Conservation (phyloP, 768 basidiomycete genomes). For the Mycena belliarum region DNA sequence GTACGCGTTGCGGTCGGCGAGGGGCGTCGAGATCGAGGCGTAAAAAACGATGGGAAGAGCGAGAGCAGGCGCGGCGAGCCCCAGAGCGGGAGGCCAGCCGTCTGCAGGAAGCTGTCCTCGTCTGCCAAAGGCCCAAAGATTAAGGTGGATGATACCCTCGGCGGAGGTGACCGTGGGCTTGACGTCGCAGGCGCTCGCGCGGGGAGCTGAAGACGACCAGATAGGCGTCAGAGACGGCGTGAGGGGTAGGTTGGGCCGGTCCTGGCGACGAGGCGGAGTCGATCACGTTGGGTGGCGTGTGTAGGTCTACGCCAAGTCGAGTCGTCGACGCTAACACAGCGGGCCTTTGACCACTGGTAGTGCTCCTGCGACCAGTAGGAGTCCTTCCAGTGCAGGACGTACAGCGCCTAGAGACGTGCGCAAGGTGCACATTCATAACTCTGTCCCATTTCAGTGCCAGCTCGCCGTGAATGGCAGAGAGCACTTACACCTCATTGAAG, state of each 20-base stretch:
- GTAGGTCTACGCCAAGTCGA: too few species aligned
- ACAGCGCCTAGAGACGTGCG: constrained; percentile 50
- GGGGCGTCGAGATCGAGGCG: constrained; percentile 34
- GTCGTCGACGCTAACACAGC: not conserved
- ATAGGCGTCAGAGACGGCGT: constrained; percentile 43
- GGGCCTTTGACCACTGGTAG: constrained; percentile 39
- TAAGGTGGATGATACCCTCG: constrained; percentile 43
- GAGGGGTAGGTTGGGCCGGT: constrained; percentile 45
- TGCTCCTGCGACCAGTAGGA: constrained; percentile 43
- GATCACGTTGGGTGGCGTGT: constrained; percentile 33
- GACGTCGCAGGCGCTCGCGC: constrained; percentile 35
- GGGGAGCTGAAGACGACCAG: constrained; percentile 48
- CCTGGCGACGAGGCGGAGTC: constrained; percentile 42
- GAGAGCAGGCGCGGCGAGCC: constrained; percentile 34
- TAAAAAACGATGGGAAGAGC: constrained; percentile 35
- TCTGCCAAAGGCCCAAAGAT: constrained; percentile 25
- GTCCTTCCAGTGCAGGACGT: constrained; percentile 51
- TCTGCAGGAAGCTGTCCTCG: constrained; percentile 34
- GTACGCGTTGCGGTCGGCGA: constrained; percentile 38
- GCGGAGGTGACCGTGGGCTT: constrained; percentile 36
- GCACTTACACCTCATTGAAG: constrained; percentile 43
- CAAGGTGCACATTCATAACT: constrained; percentile 35
- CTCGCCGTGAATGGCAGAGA: not conserved
- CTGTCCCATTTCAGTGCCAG: not conserved
- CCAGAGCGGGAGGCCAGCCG: constrained; percentile 37